Conservation (phyloP, 2,329 filamentous ascomycete species). For the Pyrenochaeta sp. region DNA sequence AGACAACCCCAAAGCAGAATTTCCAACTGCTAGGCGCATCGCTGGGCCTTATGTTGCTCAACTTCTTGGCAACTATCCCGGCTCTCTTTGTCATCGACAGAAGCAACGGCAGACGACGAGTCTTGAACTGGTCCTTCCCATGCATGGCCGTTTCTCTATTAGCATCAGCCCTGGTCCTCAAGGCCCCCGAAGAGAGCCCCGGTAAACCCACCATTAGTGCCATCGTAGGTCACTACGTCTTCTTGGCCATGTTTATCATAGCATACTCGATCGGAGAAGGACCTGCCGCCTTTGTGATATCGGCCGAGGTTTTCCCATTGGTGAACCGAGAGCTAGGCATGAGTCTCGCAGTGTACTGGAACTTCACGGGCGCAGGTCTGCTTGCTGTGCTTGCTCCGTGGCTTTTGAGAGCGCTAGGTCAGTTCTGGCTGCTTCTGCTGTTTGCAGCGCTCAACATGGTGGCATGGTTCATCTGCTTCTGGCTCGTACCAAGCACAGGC, state of each 20-base stretch:
- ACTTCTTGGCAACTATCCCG: not conserved
- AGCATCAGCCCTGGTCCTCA: not conserved
- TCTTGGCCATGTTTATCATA: not conserved
- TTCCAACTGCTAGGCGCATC: not conserved
- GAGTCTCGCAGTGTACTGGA: conserved; percentile 2
- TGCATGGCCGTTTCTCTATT: conserved; percentile 4
- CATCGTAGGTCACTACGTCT: not conserved
- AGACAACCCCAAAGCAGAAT: not conserved
- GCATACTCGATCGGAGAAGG: conserved; percentile 8
- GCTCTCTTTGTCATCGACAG: conserved; percentile 4
- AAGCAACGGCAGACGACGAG: not conserved
- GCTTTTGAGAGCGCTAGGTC: not conserved
- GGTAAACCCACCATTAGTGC: not conserved
- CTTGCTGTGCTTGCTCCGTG: conserved; percentile 1
- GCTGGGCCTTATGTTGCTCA: not conserved
- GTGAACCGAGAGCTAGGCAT: conserved; percentile 2
- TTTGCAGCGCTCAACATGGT: conserved; percentile 2
- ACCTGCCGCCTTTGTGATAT: conserved; percentile 7
- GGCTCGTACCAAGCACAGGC: conserved; percentile 5
- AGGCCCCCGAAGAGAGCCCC: not conserved
- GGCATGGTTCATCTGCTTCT: conserved; percentile 6
- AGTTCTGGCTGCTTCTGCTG: not conserved
- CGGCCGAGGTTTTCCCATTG: conserved; percentile 6
- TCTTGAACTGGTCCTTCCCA: conserved; percentile 5
- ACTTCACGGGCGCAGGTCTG: conserved; percentile 5